phyloP scores from a whole-genome alignment of 116 monocot genomes.

The Posidonia oceanica region DNA sequence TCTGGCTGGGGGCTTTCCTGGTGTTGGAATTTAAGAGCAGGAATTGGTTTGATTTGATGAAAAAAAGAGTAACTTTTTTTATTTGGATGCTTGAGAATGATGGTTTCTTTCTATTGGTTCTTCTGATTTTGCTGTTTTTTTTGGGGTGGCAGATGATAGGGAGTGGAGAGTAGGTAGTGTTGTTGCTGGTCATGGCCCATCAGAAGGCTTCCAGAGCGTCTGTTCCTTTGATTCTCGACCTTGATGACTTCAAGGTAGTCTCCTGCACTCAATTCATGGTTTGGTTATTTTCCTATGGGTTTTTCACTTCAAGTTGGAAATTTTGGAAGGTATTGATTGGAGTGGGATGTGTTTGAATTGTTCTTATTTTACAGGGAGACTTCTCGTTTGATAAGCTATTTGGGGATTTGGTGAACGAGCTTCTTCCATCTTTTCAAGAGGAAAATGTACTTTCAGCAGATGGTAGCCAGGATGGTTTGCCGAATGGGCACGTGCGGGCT shows the following conservation, averaged over 20 bases:
- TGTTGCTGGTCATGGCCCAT: conserved; percentile 10
- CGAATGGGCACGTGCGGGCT: conserved; percentile 41
- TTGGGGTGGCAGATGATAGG: neutral
- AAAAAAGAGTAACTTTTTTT: neutral
- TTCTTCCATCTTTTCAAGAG: conserved; percentile 67
- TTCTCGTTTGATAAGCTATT: conserved; percentile 97
- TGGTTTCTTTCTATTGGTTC: neutral
- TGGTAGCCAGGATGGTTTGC: conserved; percentile 27
- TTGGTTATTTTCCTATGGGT: neutral
- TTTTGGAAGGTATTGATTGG: neutral
- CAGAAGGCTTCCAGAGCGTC: conserved; percentile 19
- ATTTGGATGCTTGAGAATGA: neutral
- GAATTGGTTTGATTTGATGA: neutral
- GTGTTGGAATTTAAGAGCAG: too few relatives aligned
- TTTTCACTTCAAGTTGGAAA: neutral
- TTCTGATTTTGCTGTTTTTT: neutral
- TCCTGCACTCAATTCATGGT: neutral
- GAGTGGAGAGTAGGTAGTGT: neutral
- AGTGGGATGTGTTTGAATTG: neutral
- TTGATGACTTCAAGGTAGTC: conserved; percentile 91
- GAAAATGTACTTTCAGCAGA: conserved; percentile 41
- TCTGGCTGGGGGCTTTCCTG: neutral
- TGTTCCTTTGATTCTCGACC: conserved; percentile 60
- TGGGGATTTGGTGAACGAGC: conserved; percentile 82
- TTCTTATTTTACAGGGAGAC: conserved; percentile 51